Conservation (phyloP, 2,329 filamentous ascomycete genomes). For the Xylariaceae sp. region DNA sequence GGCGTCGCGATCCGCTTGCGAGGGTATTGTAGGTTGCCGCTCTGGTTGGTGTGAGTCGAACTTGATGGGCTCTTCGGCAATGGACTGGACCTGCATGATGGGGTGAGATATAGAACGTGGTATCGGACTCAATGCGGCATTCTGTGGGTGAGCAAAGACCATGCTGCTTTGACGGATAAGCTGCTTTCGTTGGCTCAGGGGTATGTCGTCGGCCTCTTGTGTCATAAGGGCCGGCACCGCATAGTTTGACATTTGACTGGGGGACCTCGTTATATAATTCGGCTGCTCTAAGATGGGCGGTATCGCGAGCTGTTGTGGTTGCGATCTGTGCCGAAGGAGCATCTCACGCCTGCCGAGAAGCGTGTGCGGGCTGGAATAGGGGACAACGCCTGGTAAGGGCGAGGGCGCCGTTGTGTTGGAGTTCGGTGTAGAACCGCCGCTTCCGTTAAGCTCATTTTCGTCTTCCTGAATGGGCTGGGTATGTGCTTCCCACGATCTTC, state of each 20-base stretch:
- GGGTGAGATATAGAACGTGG: constrained; percentile 4
- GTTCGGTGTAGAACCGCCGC: constrained; percentile 10
- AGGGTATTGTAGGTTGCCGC: constrained; percentile 41
- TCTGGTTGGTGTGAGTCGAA: constrained; percentile 54
- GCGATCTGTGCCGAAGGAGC: constrained; percentile 49
- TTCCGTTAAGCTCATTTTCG: constrained; percentile 24
- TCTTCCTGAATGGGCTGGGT: constrained; percentile 42
- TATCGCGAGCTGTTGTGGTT: constrained; percentile 35
- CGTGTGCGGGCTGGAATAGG: constrained; percentile 49
- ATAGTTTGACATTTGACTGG: constrained; percentile 41
- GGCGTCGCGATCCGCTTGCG: constrained; percentile 46
- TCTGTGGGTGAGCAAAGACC: constrained; percentile 24
- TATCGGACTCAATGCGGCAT: constrained; percentile 5
- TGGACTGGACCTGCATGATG: constrained; percentile 15
- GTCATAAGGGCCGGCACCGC: constrained; percentile 27
- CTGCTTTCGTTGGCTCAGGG: constrained; percentile 61
- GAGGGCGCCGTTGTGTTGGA: constrained; percentile 22
- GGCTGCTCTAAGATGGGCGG: constrained; percentile 25
- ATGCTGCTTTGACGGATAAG: constrained; percentile 53
- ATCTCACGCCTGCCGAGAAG: constrained; percentile 52
- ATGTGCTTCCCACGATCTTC: constrained; percentile 28
- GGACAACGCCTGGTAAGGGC: constrained; percentile 42
- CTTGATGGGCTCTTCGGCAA: constrained; percentile 33
- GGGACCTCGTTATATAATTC: constrained; percentile 22
- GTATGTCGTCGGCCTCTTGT: constrained; percentile 60